Conservation (phyloP, 805 yeast genomes). For the Kuraishia cidri region DNA sequence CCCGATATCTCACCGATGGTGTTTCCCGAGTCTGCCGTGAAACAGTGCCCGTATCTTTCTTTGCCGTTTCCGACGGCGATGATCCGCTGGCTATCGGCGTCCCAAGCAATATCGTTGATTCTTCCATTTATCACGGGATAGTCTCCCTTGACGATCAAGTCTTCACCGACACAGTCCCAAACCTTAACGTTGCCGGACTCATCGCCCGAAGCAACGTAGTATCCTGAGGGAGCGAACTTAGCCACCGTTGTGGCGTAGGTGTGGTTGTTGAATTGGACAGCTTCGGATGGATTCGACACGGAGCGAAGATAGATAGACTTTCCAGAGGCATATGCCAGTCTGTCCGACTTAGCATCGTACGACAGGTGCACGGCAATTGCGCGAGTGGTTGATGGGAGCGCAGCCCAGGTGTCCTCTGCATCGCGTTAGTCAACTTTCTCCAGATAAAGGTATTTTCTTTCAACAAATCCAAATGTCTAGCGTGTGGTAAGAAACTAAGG, state of each 20-base stretch:
- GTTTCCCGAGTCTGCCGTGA: constrained; percentile 91
- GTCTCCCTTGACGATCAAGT: constrained; percentile 64
- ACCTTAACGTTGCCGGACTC: constrained; percentile 81
- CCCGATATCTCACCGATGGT: constrained; percentile 96
- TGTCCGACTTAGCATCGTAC: constrained; percentile 58
- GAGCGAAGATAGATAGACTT: constrained; percentile 70
- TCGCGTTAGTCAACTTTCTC: too few species aligned
- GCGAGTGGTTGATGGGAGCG: constrained; percentile 72
- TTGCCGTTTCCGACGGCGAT: constrained; percentile 95
- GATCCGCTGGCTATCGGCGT: constrained; percentile 73
- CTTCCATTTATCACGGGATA: constrained; percentile 69
- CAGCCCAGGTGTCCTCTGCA: constrained; percentile 41
- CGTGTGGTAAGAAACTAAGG: too few species aligned
- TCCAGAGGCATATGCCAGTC: constrained; percentile 77
- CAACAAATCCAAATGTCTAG: too few species aligned
- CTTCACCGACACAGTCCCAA: constrained; percentile 66
- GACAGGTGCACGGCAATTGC: constrained; percentile 67
- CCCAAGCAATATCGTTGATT: constrained; percentile 85
- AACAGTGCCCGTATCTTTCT: constrained; percentile 86
- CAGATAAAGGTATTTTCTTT: too few species aligned
- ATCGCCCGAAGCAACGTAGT: constrained; percentile 87
- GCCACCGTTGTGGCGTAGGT: constrained; percentile 71
- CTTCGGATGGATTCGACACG: constrained; percentile 38
- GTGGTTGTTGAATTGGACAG: constrained; percentile 71
- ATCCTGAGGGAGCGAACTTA: constrained; percentile 82